phyloP scores from a whole-genome alignment of 805 yeast genomes.

The Metschnikowia corniflorae region DNA sequence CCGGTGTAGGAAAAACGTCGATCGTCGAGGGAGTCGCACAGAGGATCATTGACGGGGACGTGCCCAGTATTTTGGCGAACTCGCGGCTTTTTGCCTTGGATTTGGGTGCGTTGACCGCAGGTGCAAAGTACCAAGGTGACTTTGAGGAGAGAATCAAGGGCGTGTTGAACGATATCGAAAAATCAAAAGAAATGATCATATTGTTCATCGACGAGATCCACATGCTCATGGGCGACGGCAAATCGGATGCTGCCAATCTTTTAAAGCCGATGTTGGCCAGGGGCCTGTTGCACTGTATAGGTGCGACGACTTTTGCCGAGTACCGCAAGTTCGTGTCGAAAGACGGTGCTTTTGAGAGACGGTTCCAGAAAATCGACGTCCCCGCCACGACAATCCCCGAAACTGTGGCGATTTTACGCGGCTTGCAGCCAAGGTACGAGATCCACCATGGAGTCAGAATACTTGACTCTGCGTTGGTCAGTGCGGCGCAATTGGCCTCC shows the following conservation, averaged over 20 bases:
- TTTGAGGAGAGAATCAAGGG: constrained; percentile 98
- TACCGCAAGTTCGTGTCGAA: constrained; percentile 89
- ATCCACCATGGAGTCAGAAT: constrained; percentile 97
- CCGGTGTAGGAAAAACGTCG: constrained; percentile 99
- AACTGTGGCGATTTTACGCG: constrained; percentile 94
- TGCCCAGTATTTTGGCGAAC: constrained; percentile 79
- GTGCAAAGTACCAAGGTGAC: constrained; percentile 98
- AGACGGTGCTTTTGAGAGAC: constrained; percentile 98
- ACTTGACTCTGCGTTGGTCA: constrained; percentile 86
- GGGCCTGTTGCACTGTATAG: constrained; percentile 94
- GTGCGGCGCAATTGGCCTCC: constrained; percentile 93
- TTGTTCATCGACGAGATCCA: constrained; percentile 96
- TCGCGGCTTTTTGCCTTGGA: constrained; percentile 85
- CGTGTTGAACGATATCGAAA: constrained; percentile 89
- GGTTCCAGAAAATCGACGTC: constrained; percentile 96
- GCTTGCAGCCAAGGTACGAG: constrained; percentile 91
- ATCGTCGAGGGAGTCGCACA: constrained; percentile 99
- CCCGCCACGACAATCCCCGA: constrained; percentile 90
- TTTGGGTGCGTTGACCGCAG: constrained; percentile 95
- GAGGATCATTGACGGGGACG: constrained; percentile 92
- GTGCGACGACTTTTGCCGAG: constrained; percentile 95
- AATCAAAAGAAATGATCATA: constrained; percentile 79
- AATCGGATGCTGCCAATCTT: constrained; percentile 93
- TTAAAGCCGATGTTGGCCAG: constrained; percentile 96
- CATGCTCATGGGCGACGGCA: constrained; percentile 99